Conservation (phyloP, 2,329 filamentous ascomycete genomes). For the Fusarium buharicum region DNA sequence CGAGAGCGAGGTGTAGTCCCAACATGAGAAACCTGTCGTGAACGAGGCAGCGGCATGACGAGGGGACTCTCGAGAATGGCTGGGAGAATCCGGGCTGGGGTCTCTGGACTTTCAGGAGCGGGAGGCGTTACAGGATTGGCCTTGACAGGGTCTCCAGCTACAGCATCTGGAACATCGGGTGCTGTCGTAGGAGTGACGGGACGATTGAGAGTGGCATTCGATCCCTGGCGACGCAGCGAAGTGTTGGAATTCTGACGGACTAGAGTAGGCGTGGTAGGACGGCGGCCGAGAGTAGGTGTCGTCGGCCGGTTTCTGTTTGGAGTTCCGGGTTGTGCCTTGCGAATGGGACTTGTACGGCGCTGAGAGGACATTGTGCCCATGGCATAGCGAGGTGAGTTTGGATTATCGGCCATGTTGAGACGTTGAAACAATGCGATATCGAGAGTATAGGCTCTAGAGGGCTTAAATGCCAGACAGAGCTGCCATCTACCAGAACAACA, state of each 20-base stretch:
- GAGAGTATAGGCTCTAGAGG: no score
- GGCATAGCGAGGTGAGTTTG: slow-evolving; percentile 38
- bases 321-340: slow-evolving; percentile 18
- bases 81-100: slow-evolving; percentile 16
- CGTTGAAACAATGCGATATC: not conserved
- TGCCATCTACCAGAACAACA: no score
- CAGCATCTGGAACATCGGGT: not conserved
- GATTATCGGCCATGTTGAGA: slow-evolving; percentile 19
- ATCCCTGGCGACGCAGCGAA: slow-evolving; percentile 22
- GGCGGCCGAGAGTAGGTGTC: slow-evolving; percentile 29
- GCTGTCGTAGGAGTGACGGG: slow-evolving; percentile 25
- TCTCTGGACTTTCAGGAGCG: slow-evolving; percentile 15
- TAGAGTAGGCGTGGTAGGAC: slow-evolving; percentile 36
- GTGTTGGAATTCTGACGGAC: slow-evolving; percentile 26
- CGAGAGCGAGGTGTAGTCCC: slow-evolving; percentile 15
- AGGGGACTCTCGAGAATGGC: slow-evolving; percentile 34
- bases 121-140: not conserved
- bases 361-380: slow-evolving; percentile 38
- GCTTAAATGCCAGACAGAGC: no score
- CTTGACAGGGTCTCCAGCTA: slow-evolving; percentile 23
- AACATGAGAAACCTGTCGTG: slow-evolving; percentile 29
- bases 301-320: slow-evolving; percentile 30
- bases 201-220: slow-evolving; percentile 28
- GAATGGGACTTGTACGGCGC: slow-evolving; percentile 34
- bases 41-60: slow-evolving; percentile 25